These are phyloP conservation scores for Stygiomarasmius scandens DNA, from an alignment of 1,284 basidiomycete species.

Conservation along the genomic window DNA sequence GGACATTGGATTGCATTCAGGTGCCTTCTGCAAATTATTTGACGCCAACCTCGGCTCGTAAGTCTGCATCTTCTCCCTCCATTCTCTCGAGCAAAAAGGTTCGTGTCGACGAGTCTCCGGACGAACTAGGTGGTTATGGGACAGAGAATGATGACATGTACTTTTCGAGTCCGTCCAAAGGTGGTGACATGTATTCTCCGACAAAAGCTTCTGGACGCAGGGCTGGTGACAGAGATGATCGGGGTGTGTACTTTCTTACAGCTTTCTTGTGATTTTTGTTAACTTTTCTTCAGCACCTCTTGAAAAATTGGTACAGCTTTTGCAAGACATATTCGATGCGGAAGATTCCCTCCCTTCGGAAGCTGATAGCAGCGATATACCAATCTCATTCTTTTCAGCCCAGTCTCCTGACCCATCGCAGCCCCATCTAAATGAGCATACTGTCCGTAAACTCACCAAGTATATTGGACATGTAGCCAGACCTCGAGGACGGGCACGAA, in stretches of 20 bases:
- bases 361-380: constrained; percentile 53
- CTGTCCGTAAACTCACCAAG: constrained; percentile 74
- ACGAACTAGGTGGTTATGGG: constrained; percentile 64
- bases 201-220: constrained; percentile 53
- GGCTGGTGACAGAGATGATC: constrained; percentile 75
- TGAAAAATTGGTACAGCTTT: constrained; percentile 36
- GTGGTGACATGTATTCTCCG: constrained; percentile 29
- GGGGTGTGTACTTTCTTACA: constrained; percentile 52
- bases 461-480: constrained; percentile 66
- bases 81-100: constrained; percentile 29
- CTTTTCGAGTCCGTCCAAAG: constrained; percentile 30
- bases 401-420: constrained; percentile 57
- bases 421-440: constrained; percentile 58
- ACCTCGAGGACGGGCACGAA: constrained; percentile 61
- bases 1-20: constrained; percentile 61
- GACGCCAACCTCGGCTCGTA: constrained; percentile 46
- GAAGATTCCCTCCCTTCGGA: constrained; percentile 80
- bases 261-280: neutral
- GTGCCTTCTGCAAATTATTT: constrained; percentile 55
- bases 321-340: constrained; percentile 90
- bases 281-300: constrained; percentile 9
- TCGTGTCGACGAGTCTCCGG: constrained; percentile 40
- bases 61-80: constrained; percentile 32
- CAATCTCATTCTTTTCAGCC: constrained; percentile 66
- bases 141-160: constrained; percentile 40